phyloP scores from a whole-genome alignment of 495 filamentous ascomycete species.

The Letharia lupina region DNA sequence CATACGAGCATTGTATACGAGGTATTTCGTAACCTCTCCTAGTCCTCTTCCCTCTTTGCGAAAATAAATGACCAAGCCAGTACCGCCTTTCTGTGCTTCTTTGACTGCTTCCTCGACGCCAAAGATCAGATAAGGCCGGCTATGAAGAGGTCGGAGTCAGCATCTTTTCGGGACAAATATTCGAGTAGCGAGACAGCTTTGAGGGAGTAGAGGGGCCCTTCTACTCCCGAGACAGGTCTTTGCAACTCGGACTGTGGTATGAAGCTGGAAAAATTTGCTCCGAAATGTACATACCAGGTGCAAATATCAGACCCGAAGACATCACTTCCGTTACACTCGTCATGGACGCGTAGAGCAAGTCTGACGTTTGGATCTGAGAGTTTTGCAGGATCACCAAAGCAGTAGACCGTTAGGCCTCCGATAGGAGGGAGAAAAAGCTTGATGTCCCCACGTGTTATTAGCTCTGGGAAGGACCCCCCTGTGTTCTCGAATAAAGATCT shows the following conservation, averaged over 20 bases:
- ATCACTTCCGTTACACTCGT: slow-evolving; percentile 68
- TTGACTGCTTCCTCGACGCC: slow-evolving; percentile 95
- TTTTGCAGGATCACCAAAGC: slow-evolving; percentile 88
- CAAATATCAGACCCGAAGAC: slow-evolving; percentile 99
- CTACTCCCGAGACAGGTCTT: background rate
- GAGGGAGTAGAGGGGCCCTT: background rate
- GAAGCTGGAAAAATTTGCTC: background rate
- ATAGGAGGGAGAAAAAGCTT: slow-evolving; percentile 96
- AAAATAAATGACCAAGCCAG: slow-evolving; percentile 97
- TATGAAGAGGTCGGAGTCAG: background rate
- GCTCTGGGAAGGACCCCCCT: slow-evolving; percentile 82
- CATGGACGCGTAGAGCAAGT: slow-evolving; percentile 85
- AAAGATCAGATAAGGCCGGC: slow-evolving; percentile 87
- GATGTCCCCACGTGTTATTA: slow-evolving; percentile 88
- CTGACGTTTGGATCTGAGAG: slow-evolving; percentile 81
- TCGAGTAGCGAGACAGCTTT: background rate
- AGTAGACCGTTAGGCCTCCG: slow-evolving; percentile 92
- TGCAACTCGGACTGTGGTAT: slow-evolving; percentile 2
- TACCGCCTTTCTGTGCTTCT: slow-evolving; percentile 89
- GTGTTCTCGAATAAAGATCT: slow-evolving; percentile 90
- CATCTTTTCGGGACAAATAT: background rate
- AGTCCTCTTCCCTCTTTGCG: slow-evolving; percentile 86
- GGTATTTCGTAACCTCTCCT: slow-evolving; percentile 95
- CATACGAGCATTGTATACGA: slow-evolving; percentile 91
- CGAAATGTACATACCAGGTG: slow-evolving; percentile 50